These are phyloP conservation scores for Pseudogymnoascus sp. DNA, from an alignment of 2,329 filamentous ascomycete species.

Conservation along the genomic window DNA sequence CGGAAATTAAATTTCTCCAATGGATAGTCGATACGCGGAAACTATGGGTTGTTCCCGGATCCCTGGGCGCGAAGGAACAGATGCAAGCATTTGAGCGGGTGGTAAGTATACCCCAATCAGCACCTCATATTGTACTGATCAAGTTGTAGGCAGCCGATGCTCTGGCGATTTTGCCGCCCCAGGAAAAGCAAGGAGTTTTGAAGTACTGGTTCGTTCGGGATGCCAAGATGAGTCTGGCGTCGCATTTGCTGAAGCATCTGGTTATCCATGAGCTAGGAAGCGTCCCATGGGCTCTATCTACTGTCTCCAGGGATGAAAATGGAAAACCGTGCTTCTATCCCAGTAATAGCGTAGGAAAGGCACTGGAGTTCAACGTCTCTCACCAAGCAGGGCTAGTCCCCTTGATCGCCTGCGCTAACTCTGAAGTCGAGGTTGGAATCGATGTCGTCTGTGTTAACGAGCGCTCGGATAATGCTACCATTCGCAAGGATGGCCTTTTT, in stretches of 20 bases:
- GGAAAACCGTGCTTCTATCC: conserved; percentile 36
- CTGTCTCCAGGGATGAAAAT: conserved; percentile 46
- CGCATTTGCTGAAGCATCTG: conserved; percentile 66
- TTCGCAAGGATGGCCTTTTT: conserved; percentile 54
- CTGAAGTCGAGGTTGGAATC: conserved; percentile 52
- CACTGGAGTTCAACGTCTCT: conserved; percentile 59
- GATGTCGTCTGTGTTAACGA: conserved; percentile 73
- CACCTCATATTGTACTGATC: neutral
- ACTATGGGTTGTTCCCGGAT: conserved; percentile 43
- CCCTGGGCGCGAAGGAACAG: conserved; percentile 30
- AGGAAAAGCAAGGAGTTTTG: conserved; percentile 52
- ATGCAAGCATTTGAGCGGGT: conserved; percentile 27
- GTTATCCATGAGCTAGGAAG: conserved; percentile 52
- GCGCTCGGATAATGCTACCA: conserved; percentile 53
- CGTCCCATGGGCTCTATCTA: conserved; percentile 54
- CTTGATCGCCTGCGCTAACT: conserved; percentile 43
- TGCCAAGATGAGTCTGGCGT: conserved; percentile 67
- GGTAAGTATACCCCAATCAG: neutral
- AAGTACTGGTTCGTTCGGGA: conserved; percentile 61
- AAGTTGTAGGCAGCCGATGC: conserved; percentile 43
- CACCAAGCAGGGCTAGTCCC: conserved; percentile 72
- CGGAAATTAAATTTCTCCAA: conserved; percentile 39
- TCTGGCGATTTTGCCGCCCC: conserved; percentile 43
- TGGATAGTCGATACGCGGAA: conserved; percentile 56
- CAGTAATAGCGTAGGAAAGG: neutral